Base-by-base conservation (phyloP, 108 stramenopile species). In the Pseudonitzschia multiseries region DNA sequence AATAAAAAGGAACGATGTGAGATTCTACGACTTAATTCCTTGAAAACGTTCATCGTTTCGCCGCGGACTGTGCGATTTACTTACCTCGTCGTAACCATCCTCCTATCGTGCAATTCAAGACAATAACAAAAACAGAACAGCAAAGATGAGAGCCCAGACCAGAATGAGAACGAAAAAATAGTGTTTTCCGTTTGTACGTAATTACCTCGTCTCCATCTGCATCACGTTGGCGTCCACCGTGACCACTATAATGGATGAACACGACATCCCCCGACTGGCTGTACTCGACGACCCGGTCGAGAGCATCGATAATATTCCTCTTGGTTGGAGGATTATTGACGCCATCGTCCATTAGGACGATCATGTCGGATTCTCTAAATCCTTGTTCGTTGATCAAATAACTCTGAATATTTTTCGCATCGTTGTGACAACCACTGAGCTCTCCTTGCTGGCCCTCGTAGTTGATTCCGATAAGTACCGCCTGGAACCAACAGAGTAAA, bases 311-410 rank as follows among this genome's bases (percentile, higher is more conserved):
- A 61, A 97, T 92, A 63, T 91, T 92, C 22, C 77, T 69, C 59
- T 73, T 77, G 12, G 93, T 95, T 21, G 93, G 93, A 46, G 24
- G 29, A 52, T 88, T 83, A 67, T 86, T 79, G 31, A 71, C 51
- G 13, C 86, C 92, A 72, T 97, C 97, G 76, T 97, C 97, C 94
- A 96, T 95, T 51, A 97, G 74, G 64, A 97, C 85, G 17, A 88
- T 79, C 79, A 96, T 88, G 62, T 91, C 82, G 21, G 75, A 77
- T 65, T 89, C 85, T n/a, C 70, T 42, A 74, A 96, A 97, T 15
- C 96, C 96, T 60, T 93, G 75, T 29, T 84, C 79, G 18, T 90
- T 74, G 57, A 70, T 85, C 72, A 96, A 74, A 79, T 91, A 96
- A 27, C 87, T 66, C 69, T 94, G 91, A 82, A 97, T 95, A 59